phyloP scores from a whole-genome alignment of 192 early-diverging fungal species.

The Coemansia sp. region DNA sequence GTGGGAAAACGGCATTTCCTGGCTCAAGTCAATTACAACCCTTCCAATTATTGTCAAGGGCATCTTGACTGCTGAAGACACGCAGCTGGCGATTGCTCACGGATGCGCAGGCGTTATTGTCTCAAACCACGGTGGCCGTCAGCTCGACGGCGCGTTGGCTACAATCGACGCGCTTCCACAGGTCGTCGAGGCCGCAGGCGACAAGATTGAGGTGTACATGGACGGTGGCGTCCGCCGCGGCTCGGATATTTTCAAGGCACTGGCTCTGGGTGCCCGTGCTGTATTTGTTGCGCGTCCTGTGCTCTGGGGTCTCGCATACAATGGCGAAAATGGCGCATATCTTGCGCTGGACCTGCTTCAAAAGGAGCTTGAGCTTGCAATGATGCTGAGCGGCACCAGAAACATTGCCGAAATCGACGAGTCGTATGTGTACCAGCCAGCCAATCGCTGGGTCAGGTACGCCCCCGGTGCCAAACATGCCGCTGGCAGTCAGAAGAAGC shows the following conservation, averaged over 20 bases:
- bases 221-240: constrained; percentile 94
- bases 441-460: constrained; percentile 43
- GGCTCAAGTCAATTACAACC: constrained; percentile 80
- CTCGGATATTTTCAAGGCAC: constrained; percentile 92
- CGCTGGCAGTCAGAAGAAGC: constrained; percentile 8
- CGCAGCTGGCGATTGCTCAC: constrained; percentile 71
- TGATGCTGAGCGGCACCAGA: constrained; percentile 71
- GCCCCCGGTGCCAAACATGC: constrained; percentile 3
- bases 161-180: constrained; percentile 88
- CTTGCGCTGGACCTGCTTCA: constrained; percentile 71
- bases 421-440: constrained; percentile 46
- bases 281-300: constrained; percentile 59
- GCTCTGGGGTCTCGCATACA: constrained; percentile 81
- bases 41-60: constrained; percentile 94
- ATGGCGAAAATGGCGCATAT: constrained; percentile 85
- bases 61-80: constrained; percentile 87
- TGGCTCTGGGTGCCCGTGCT: constrained; percentile 91
- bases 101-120: constrained; percentile 86
- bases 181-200: constrained; percentile 71
- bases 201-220: constrained; percentile 80
- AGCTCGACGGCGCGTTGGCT: constrained; percentile 78
- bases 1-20: constrained; percentile 83
- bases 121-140: constrained; percentile 96
- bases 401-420: constrained; percentile 65
- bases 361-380: constrained; percentile 83